Conservation (phyloP, 257 asterid genomes). For the Scutellaria galericulata region DNA sequence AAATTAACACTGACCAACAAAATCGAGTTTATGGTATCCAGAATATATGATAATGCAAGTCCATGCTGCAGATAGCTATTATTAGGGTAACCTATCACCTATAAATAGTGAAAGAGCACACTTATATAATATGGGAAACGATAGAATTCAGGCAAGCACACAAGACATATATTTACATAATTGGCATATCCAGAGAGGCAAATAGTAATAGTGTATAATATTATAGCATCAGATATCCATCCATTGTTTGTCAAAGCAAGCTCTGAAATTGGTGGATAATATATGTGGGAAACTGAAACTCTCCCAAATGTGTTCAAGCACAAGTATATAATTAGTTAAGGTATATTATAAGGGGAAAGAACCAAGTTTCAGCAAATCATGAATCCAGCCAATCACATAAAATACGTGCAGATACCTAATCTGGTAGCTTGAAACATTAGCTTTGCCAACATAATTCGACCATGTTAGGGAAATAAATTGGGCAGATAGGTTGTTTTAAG, state of each 20-base stretch:
- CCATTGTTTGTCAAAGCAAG: background rate
- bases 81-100: background rate
- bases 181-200: background rate
- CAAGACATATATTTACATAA: background rate
- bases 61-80: background rate
- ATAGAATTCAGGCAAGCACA: conserved; percentile 11
- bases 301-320: conserved; percentile 19
- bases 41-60: background rate
- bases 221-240: background rate
- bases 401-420: background rate
- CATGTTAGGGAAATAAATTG: background rate
- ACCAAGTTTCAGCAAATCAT: conserved; percentile 2
- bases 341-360: background rate
- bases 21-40: background rate
- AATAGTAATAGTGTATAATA: background rate
- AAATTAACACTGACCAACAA: conserved; percentile 15
- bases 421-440: background rate
- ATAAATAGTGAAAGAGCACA: conserved; percentile 9
- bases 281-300: background rate
- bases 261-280: background rate
- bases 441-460: background rate
- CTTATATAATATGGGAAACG: background rate
- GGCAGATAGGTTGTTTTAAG: conserved; percentile 3
- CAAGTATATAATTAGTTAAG: background rate
- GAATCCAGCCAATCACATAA: conserved; percentile 16